These are phyloP conservation scores for Fusarium sp. DNA, from an alignment of 2,329 filamentous ascomycete species.

Conservation along the genomic window DNA sequence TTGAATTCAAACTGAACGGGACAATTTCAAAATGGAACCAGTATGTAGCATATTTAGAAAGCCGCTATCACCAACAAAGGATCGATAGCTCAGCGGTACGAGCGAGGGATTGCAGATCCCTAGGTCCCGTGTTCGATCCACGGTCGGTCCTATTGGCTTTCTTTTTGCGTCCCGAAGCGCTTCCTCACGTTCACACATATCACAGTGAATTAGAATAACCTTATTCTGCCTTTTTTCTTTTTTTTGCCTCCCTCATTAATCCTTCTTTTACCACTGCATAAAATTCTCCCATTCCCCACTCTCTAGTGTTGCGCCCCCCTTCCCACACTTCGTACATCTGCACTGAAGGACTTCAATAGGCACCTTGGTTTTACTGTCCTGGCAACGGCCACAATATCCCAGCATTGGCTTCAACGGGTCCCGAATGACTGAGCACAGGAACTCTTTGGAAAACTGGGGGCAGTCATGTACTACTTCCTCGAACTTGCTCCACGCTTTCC, in stretches of 20 bases:
- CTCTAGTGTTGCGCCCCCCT: not conserved
- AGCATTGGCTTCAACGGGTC: not conserved
- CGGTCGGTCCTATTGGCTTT: slow-evolving; percentile 28
- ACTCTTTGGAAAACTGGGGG: slow-evolving; percentile 22
- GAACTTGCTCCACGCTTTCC: too few relatives aligned
- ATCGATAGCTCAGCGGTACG: slow-evolving; percentile 40
- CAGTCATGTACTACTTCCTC: not conserved
- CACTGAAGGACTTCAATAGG: not conserved
- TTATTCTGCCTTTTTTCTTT: not conserved
- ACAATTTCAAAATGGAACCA: not conserved
- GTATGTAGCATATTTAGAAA: not conserved
- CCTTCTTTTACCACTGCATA: too few relatives aligned
- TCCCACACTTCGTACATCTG: not conserved
- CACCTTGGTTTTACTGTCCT: too few relatives aligned
- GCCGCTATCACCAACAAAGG: not conserved
- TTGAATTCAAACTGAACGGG: not conserved
- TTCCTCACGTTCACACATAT: not conserved
- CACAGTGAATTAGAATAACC: not conserved
- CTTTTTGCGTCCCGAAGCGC: not conserved
- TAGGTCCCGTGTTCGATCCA: slow-evolving; percentile 40
- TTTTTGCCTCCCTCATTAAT: not conserved
- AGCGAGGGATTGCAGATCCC: slow-evolving; percentile 40
- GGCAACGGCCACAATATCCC: too few relatives aligned
- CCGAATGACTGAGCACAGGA: slow-evolving; percentile 6
- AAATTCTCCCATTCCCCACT: not conserved